Evolutionary conservation across 179 eudicot genomes (phyloP), one percentile per base, ranked within the genome.

Genomic region (Vitellaria paradoxa): DNA sequence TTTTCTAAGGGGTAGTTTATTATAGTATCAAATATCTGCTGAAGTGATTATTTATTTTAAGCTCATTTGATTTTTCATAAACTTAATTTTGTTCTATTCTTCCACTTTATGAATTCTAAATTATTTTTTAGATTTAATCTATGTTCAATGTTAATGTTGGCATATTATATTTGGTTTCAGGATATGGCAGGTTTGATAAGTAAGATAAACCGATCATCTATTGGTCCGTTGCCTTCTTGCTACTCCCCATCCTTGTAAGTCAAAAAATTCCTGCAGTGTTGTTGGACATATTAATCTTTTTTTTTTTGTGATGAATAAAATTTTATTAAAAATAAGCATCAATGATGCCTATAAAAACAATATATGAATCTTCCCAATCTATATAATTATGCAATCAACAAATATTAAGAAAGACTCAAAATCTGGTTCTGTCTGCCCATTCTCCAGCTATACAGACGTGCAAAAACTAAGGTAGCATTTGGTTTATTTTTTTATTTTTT

Each of bases 161-260:
- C 49, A 21, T 49, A 40, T 73, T 8, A 47, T 59, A n/a, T 59
- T 75, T 73, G 81, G 70, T 87, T 84, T 73, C 90, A 96, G 99
- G 99, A 96, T 85, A 96, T 96, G 99, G 98, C 99, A 24, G 99
- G 99, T 72, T 83, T 96, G 79, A 96, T 96, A 79, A 96, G 98
- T 82, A 96, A 96, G 90, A 89, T 96, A 81, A 93, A 96, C 80
- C 84, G 99, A 75, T 93, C 98, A 9, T 96, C 97, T 26, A 96
- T 96, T 74, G 99, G 99, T 76, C 99, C 99, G 61, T 65, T 95
- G 84, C 99, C 99, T 80, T 86, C 98, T 26, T 93, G 99, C 76
- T 96, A 91, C 76, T 96, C 99, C 78, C 96, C 98, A 45, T 85
- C 97, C 80, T 73, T 96, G 99, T 96, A 86, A 90, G 99, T 84